Evolutionary conservation across 768 basidiomycete species (phyloP).

Genomic region (Butyriboletus loyo): DNA sequence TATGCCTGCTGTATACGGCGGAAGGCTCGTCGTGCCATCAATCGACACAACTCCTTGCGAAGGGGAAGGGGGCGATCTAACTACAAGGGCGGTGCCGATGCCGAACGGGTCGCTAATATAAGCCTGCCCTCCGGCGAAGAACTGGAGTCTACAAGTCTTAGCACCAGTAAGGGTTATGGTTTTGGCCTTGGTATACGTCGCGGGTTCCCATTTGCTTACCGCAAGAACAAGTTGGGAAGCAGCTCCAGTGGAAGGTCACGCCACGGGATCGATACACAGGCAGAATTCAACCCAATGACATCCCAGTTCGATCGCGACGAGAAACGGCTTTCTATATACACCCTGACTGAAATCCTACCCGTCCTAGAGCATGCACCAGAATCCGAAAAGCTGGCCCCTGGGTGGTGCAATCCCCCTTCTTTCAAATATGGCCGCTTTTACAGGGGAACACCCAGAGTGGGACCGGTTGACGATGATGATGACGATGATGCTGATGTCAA

Average conservation of each 20-base stretch:
- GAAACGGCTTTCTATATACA: slow-evolving; percentile 26
- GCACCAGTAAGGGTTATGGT: slow-evolving; percentile 33
- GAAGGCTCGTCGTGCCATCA: slow-evolving; percentile 33
- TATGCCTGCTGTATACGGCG: slow-evolving; percentile 49
- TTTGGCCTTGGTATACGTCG: slow-evolving; percentile 32
- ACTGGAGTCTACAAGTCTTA: slow-evolving; percentile 26
- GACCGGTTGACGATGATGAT: slow-evolving; percentile 15
- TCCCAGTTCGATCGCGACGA: slow-evolving; percentile 25
- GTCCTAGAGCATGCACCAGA: slow-evolving; percentile 20
- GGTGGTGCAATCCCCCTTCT: slow-evolving; percentile 26
- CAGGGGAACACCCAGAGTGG: slow-evolving; percentile 11
- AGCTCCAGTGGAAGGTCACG: slow-evolving; percentile 18
- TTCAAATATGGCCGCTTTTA: slow-evolving; percentile 9
- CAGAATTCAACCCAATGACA: slow-evolving; percentile 24
- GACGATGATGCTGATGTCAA: slow-evolving; percentile 30
- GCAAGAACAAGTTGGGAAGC: slow-evolving; percentile 23
- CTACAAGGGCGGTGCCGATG: slow-evolving; percentile 3
- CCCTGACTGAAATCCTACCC: slow-evolving; percentile 19
- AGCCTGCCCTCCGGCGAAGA: slow-evolving; percentile 21
- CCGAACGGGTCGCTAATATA: slow-evolving; percentile 8
- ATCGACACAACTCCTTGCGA: not conserved
- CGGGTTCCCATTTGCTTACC: slow-evolving; percentile 22
- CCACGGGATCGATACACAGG: slow-evolving; percentile 4
- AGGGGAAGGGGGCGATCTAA: not conserved
- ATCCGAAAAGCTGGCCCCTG: slow-evolving; percentile 34